phyloP scores from a whole-genome alignment of 2,329 filamentous ascomycete species.

The Harringtonia aguacate region DNA sequence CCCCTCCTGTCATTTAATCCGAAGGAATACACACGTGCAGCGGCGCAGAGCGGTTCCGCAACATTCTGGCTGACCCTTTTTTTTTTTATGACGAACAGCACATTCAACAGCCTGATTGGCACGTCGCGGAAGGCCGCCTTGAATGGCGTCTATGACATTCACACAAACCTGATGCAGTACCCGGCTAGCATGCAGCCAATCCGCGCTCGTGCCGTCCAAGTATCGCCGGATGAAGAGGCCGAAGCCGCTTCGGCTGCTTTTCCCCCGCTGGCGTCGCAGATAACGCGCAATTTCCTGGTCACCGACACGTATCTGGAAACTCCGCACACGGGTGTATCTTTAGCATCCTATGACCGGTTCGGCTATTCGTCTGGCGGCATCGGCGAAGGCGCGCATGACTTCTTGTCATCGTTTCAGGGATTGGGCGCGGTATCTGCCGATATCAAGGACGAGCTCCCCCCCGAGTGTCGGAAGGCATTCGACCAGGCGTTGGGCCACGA shows the following conservation, averaged over 20 bases:
- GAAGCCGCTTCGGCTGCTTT: conserved; percentile 26
- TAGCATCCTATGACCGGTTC: conserved; percentile 31
- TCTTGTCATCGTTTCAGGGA: conserved; percentile 45
- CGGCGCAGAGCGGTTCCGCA: too few relatives aligned
- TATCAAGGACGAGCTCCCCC: conserved; percentile 53
- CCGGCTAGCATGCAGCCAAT: conserved; percentile 84
- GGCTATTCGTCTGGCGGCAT: conserved; percentile 20
- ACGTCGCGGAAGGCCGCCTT: conserved; percentile 58
- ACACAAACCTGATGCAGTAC: conserved; percentile 87
- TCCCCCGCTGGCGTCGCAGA: conserved; percentile 33
- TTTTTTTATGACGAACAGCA: conserved; percentile 50
- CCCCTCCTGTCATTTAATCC: too few relatives aligned
- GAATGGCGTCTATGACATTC: conserved; percentile 78
- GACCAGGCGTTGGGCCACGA: conserved; percentile 56
- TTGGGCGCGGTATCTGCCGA: conserved; percentile 55
- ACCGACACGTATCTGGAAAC: conserved; percentile 44
- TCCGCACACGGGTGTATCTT: conserved; percentile 34
- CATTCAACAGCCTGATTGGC: conserved; percentile 70
- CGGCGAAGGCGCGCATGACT: conserved; percentile 24
- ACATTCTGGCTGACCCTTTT: too few relatives aligned
- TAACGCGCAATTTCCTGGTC: conserved; percentile 46
- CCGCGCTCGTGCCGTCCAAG: conserved; percentile 69
- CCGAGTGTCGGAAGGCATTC: conserved; percentile 64
- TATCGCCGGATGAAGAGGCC: conserved; percentile 29
- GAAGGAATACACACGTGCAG: too few relatives aligned